Base-by-base conservation (phyloP, 371 early-diverging fungal genomes). In the Haplosporangium sp. region DNA sequence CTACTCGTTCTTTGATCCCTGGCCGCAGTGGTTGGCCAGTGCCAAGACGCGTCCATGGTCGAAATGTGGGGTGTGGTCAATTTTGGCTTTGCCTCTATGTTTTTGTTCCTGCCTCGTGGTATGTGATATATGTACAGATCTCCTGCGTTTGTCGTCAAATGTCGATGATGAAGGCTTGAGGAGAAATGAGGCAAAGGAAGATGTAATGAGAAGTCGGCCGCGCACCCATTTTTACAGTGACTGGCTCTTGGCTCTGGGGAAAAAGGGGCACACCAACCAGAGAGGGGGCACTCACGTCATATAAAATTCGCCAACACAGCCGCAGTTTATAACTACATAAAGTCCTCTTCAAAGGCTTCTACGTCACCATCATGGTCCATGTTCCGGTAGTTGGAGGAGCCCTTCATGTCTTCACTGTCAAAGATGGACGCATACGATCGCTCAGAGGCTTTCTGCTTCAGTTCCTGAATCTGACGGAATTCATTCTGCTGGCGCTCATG, bases 271-370 rank as follows among this genome's bases (percentile, higher is more conserved):
- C n/a, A n/a, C n/a, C 45, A 45, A 5, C 45, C 16, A 16, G 13
- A 45, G 29, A 29, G 4, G 29, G 29, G 4, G 29, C 29, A 29
- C 29, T 29, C 29, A 29, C 29, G 29, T 29, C 29, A 41, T 46
- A 6, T 46, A 11, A 29, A 29, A 29, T 29, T 29, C 29, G 29
- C 1, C 1, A 29, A 29, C 29, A 29, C 29, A 29, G 29, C 29
- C 29, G 29, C 29, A 4, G 29, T 29, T 29, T 29, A 29, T 29
- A 29, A 2, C 47, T 85, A 93, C 93, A 93, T 93, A 62, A 93
- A 93, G 73, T 91, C 92, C 10, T 93, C 92, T 55, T 93, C 93
- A 41, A 87, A 83, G 18, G 87, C 91, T 58, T 87, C 83, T 21
- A 85, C 79, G 59, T 87, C 86, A 16, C 86, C 87, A 2, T 86